These are phyloP conservation scores for Carex pumila DNA, from an alignment of 176 grass and related monocot species.

Conservation along the genomic window DNA sequence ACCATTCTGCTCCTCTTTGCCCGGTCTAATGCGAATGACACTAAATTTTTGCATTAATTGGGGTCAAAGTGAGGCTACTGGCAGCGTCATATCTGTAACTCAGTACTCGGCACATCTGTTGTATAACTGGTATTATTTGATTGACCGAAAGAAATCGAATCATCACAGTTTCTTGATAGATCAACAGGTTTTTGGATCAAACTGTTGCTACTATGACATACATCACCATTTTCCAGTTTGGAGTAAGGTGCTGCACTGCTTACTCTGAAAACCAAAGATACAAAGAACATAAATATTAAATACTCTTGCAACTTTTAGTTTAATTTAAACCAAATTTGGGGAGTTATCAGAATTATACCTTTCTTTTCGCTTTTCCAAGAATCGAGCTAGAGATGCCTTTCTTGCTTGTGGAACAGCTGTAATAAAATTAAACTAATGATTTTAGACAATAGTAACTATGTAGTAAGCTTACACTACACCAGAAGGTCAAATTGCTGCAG, in stretches of 20 bases:
- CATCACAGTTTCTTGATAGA: conserved; percentile 47
- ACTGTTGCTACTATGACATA: conserved; percentile 31
- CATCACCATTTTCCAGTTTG: conserved; percentile 50
- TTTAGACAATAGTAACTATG: conserved; percentile 7
- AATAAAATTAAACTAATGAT: background rate
- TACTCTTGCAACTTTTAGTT: background rate
- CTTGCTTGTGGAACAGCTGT: conserved; percentile 91
- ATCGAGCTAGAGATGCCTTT: conserved; percentile 78
- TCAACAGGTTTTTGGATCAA: conserved; percentile 45
- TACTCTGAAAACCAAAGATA: conserved; percentile 41
- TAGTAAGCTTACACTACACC: background rate
- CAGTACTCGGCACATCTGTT: conserved; percentile 38
- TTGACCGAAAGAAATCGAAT: conserved; percentile 43
- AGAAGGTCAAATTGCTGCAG: background rate
- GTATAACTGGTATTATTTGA: conserved; percentile 48
- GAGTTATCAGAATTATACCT: conserved; percentile 36
- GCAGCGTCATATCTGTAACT: conserved; percentile 59
- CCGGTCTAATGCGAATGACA: conserved; percentile 25
- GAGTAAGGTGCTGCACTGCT: conserved; percentile 43
- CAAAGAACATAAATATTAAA: background rate
- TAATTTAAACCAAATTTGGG: background rate
- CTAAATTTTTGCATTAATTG: conserved; percentile 27
- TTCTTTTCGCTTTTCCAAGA: conserved; percentile 88
- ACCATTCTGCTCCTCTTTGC: conserved; percentile 31
- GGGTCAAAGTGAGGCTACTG: conserved; percentile 34